phyloP scores from a whole-genome alignment of 2,329 filamentous ascomycete genomes.

The Botryotinia globosa region DNA sequence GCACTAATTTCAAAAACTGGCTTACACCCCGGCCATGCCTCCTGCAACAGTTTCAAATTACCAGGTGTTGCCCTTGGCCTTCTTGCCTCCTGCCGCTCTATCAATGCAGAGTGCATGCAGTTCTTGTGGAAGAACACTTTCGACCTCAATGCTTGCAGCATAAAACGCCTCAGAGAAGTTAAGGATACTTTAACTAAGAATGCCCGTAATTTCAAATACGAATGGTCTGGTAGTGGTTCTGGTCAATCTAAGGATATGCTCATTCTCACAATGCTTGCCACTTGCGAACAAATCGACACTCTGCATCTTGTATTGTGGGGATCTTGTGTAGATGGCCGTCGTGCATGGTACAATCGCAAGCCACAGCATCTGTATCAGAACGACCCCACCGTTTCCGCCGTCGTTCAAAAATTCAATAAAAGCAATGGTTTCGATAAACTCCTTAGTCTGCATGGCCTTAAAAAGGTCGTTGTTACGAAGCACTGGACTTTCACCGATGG shows the following conservation, averaged over 20 bases:
- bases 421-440: slow-evolving; percentile 26
- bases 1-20: slow-evolving; percentile 14
- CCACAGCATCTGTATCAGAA: slow-evolving; percentile 15
- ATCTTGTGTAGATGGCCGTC: not conserved
- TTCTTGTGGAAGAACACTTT: slow-evolving; percentile 31
- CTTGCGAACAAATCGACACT: slow-evolving; percentile 20
- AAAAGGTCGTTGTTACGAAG: slow-evolving; percentile 24
- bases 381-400: slow-evolving; percentile 7
- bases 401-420: slow-evolving; percentile 24
- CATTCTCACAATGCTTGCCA: slow-evolving; percentile 1
- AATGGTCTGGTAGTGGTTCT: slow-evolving; percentile 19
- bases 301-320: slow-evolving; percentile 18
- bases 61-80: slow-evolving; percentile 20
- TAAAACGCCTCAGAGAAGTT: not conserved
- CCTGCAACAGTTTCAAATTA: not conserved
- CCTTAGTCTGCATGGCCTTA: slow-evolving; percentile 22
- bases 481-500: not conserved
- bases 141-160: not conserved
- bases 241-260: slow-evolving; percentile 16
- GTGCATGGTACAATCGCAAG: not conserved
- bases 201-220: slow-evolving; percentile 23
- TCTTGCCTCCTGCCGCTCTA: slow-evolving; percentile 22
- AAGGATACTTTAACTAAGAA: slow-evolving; percentile 14
- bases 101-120: slow-evolving; percentile 22
- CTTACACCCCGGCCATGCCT: not conserved